Evolutionary conservation across 2,329 filamentous ascomycete genomes (phyloP), one percentile per base, ranked within the genome.

Genomic region (Fusarium foetens): DNA sequence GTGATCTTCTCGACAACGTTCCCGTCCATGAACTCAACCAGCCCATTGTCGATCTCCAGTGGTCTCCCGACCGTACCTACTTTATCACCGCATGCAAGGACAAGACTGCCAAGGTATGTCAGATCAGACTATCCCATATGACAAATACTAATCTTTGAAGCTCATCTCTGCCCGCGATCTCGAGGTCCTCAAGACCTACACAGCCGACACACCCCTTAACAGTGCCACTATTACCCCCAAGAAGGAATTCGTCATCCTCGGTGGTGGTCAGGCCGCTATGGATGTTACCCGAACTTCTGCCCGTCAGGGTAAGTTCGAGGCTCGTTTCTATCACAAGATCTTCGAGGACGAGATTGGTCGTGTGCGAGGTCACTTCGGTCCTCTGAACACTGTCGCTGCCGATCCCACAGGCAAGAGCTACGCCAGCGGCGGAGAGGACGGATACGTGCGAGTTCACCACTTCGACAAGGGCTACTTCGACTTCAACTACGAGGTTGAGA

Each of bases 381-480:
- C 93, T 75, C 88, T 98, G 81, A 98, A 99, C 88, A 98, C 96
- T 71, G 94, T 99, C 77, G 95, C 96, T 53, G 94, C 94, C 65
- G 94, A 97, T 84, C 96, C 96, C 35, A 92, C 92, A 68, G 96
- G 96, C 79, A 95, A 93, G 81, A 91, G 94, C 79, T 99, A 99
- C 85, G 95, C 94, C 79, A 95, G 92, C 80, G 96, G 96, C 77
- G 95, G 95, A 84, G 96, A 99, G 86, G 96, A 99, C 84, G 96
- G 96, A 80, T 99, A 99, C 86, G 95, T 99, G 74, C 93, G 96
- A 80, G 92, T 98, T 76, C 96, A 99, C 86, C 94, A 97, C 85
- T 99, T 99, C 84, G 96, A 99, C 86, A 97, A 97, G 88, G 90
- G 92, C 71, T 99, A 98, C 88, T 98, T 96, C 83, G 96, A 99